These are phyloP conservation scores for Pythium sukuiense DNA, from an alignment of 352 stramenopile species.

Conservation along the genomic window DNA sequence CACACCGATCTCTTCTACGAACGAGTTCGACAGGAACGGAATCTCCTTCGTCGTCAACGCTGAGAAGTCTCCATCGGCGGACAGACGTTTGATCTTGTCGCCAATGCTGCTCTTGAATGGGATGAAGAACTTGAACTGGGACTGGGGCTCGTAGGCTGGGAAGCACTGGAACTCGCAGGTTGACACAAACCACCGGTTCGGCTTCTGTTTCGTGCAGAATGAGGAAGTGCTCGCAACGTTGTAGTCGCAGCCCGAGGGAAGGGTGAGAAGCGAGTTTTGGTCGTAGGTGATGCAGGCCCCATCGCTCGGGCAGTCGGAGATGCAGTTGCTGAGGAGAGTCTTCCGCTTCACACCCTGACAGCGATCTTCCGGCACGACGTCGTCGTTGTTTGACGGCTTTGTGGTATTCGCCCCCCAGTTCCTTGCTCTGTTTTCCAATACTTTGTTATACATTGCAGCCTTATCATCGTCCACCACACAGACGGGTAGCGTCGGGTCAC, in stretches of 20 bases:
- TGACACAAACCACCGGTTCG: not conserved
- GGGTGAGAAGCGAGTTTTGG: not conserved
- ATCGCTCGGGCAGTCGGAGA: not conserved
- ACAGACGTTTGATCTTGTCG: not conserved
- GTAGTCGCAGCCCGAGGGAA: not conserved
- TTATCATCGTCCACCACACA: too few relatives aligned
- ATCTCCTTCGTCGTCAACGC: not conserved
- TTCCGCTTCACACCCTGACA: not conserved
- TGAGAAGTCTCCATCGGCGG: not conserved
- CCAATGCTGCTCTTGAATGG: not conserved
- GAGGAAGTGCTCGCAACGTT: not conserved
- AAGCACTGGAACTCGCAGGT: not conserved
- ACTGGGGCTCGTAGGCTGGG: not conserved
- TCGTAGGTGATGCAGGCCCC: not conserved
- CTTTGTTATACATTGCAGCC: not conserved
- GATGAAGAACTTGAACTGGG: slow-evolving; percentile 4
- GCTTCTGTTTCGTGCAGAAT: not conserved
- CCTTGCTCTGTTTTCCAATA: not conserved
- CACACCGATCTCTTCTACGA: not conserved
- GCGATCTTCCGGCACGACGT: too few relatives aligned
- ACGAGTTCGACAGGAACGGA: not conserved
- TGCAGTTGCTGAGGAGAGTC: not conserved
- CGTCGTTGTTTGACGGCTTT: too few relatives aligned
- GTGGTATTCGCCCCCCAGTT: not conserved
- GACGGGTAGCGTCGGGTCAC: too few relatives aligned